Evolutionary conservation across 1,284 basidiomycete species (phyloP).

Genomic region (Polyporus tsugae): DNA sequence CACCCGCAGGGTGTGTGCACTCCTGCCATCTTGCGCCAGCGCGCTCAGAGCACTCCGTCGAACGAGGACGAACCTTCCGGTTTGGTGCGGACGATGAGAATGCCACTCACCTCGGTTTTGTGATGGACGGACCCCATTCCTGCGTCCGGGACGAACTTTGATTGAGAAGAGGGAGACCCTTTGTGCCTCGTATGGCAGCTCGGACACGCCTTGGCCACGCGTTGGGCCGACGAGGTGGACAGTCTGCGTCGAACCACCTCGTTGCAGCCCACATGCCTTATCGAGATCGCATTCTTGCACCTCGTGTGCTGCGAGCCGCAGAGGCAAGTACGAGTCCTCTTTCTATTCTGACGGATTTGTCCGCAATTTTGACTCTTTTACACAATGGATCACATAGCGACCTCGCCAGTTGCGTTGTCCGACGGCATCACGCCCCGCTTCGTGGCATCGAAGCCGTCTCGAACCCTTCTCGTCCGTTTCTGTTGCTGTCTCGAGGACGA

Average conservation of each 20-base stretch:
- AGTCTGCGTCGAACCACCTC: conserved; percentile 48
- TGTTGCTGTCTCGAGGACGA: conserved; percentile 44
- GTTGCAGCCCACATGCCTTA: conserved; percentile 64
- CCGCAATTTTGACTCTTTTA: conserved; percentile 44
- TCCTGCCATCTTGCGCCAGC: conserved; percentile 36
- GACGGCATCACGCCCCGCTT: conserved; percentile 41
- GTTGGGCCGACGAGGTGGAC: conserved; percentile 52
- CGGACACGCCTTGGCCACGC: conserved; percentile 71
- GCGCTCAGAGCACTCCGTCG: conserved; percentile 35
- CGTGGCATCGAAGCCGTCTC: conserved; percentile 34
- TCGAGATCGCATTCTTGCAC: conserved; percentile 47
- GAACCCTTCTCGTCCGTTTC: conserved; percentile 36
- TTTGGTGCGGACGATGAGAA: conserved; percentile 32
- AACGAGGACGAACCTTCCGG: conserved; percentile 41
- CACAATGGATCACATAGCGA: conserved; percentile 36
- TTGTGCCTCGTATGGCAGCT: conserved; percentile 63
- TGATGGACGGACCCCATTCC: conserved; percentile 40
- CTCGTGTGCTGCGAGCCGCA: conserved; percentile 47
- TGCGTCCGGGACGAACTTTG: conserved; percentile 38
- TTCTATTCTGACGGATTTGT: conserved; percentile 45
- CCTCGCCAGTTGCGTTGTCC: conserved; percentile 28
- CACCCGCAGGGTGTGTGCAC: conserved; percentile 39
- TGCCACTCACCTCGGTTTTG: conserved; percentile 34
- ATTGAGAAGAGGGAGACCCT: conserved; percentile 44
- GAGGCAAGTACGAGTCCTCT: conserved; percentile 38